A percentile compares a stretch with the other conserved stretches of the same genome.
These are phyloP conservation scores for Pseudogymnoascus sp. DNA, from an alignment of 2,329 filamentous ascomycete genomes.

Conservation along the genomic window DNA sequence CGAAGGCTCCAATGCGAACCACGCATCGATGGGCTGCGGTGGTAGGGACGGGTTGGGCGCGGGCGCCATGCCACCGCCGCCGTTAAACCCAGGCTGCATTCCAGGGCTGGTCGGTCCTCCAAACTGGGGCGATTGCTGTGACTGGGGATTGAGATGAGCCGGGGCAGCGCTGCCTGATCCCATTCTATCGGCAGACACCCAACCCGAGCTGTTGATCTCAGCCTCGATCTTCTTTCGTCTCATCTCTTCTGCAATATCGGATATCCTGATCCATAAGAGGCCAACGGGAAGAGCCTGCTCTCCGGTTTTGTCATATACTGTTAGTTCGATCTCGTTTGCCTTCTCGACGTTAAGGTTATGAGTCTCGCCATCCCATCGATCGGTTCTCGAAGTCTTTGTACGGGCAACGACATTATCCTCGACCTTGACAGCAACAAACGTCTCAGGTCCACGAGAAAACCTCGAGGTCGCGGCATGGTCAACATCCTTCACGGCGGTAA, in stretches of 20 bases:
- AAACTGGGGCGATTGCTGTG: conserved; percentile 38
- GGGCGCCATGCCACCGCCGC: conserved; percentile 24
- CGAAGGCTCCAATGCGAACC: conserved; percentile 94
- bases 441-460: conserved; percentile 87
- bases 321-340: conserved; percentile 96
- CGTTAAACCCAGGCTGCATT: conserved; percentile 21
- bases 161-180: conserved; percentile 47
- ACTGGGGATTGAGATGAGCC: conserved; percentile 52
- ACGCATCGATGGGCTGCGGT: conserved; percentile 68
- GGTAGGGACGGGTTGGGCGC: conserved; percentile 30
- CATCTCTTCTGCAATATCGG: conserved; percentile 96
- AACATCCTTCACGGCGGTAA: conserved; percentile 86
- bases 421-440: conserved; percentile 92
- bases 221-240: conserved; percentile 94
- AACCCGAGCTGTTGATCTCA: conserved; percentile 87
- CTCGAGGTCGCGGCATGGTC: conserved; percentile 78
- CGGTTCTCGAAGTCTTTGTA: conserved; percentile 75
- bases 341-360: conserved; percentile 95
- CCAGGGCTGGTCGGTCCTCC: conserved; percentile 36
- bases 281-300: conserved; percentile 89
- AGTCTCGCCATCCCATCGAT: conserved; percentile 85
- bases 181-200: conserved; percentile 97
- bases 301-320: conserved; percentile 90
- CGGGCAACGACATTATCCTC: conserved; percentile 87
- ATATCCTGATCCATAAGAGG: conserved; percentile 92